These are phyloP conservation scores for Exophiala sp. DNA, from an alignment of 2,329 filamentous ascomycete species.

Conservation along the genomic window DNA sequence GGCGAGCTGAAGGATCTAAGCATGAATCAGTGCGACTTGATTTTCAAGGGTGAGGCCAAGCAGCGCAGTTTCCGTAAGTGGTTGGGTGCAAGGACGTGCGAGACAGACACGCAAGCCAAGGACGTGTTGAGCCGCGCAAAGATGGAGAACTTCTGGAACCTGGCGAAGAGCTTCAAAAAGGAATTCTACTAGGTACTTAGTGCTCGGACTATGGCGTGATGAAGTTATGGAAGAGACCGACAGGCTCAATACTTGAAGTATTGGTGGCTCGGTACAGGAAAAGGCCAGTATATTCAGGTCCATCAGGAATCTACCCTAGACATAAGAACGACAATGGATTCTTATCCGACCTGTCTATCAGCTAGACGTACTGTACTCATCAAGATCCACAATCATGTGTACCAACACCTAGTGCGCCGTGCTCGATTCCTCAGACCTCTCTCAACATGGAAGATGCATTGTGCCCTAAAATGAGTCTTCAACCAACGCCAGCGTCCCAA, in stretches of 20 bases:
- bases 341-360: no score
- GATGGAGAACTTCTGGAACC: constrained; percentile 92
- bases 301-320: no score
- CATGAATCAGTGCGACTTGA: constrained; percentile 72
- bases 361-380: neutral
- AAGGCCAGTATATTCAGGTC: no score
- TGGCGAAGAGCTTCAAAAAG: constrained; percentile 66
- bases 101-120: constrained; percentile 84
- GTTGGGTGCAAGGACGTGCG: constrained; percentile 78
- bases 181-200: constrained; percentile 9
- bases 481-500: neutral
- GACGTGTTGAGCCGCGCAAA: constrained; percentile 75
- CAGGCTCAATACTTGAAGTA: neutral
- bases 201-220: no score
- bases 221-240: neutral
- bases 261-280: no score
- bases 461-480: neutral
- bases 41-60: constrained; percentile 91
- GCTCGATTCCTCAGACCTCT: neutral
- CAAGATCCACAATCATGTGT: neutral
- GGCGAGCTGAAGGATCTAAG: constrained; percentile 78
- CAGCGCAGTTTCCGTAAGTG: constrained; percentile 78
- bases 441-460: neutral
- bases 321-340: no score
- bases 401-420: neutral